A percentile compares a stretch with the other conserved stretches of the same genome.
Conservation (phyloP, 129 eudicot genomes). For the Flaveria trinervia region DNA sequence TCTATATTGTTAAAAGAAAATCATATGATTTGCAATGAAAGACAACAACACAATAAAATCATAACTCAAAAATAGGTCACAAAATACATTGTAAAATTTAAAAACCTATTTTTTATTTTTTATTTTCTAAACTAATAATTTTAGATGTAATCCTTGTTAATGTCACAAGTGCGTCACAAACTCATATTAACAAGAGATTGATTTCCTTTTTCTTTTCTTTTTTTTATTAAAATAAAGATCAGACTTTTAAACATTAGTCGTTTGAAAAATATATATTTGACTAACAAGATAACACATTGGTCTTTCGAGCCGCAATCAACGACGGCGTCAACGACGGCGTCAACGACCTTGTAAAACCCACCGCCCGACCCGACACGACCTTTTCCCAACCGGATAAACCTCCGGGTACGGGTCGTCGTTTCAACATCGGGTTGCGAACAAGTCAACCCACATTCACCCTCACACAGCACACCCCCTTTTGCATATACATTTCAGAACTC, state of each 20-base stretch:
- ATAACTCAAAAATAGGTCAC: background rate
- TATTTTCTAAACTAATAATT: too few species aligned
- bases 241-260: too few species aligned
- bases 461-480: slow-evolving; percentile 5
- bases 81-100: background rate
- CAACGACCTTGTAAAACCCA: background rate
- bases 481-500: slow-evolving; percentile 35
- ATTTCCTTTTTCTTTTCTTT: too few species aligned
- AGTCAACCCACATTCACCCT: slow-evolving; percentile 29
- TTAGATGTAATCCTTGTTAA: too few species aligned
- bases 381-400: background rate
- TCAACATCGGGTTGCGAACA: slow-evolving; percentile 33
- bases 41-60: background rate
- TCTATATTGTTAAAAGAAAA: background rate
- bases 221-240: too few species aligned
- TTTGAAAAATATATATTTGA: too few species aligned
- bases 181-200: too few species aligned
- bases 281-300: background rate
- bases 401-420: slow-evolving; percentile 27
- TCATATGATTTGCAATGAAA: background rate
- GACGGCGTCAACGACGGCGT: slow-evolving; percentile 40
- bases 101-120: too few species aligned
- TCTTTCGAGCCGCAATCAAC: slow-evolving; percentile 11
- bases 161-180: too few species aligned
- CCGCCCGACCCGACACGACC: slow-evolving; percentile 40